Evolutionary conservation across 495 filamentous ascomycete species (phyloP).

Genomic region (Hyaloscypha variabilis): DNA sequence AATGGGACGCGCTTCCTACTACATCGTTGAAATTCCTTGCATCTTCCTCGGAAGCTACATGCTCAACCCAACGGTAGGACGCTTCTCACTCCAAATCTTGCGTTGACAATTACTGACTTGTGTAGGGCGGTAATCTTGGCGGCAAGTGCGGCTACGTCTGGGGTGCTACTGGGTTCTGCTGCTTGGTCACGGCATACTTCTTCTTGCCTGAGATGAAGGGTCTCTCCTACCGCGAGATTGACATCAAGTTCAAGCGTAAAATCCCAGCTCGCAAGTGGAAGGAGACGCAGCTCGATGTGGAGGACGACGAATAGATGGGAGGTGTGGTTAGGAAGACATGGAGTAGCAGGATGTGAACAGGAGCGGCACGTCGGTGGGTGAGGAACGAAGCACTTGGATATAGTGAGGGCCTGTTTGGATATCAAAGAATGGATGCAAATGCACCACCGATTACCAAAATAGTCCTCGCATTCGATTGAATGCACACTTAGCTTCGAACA

Average conservation of each 20-base stretch:
- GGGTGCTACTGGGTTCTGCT: slow-evolving; percentile 51
- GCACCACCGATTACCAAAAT: too few species aligned
- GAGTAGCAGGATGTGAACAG: slow-evolving; percentile 16
- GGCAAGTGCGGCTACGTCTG: slow-evolving; percentile 57
- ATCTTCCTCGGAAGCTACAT: slow-evolving; percentile 51
- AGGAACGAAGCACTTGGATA: slow-evolving; percentile 8
- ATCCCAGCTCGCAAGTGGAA: slow-evolving; percentile 69
- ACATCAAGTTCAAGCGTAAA: slow-evolving; percentile 66
- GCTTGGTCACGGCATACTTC: slow-evolving; percentile 46
- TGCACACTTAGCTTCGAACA: too few species aligned
- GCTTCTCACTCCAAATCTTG: slow-evolving; percentile 2
- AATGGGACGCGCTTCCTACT: slow-evolving; percentile 57
- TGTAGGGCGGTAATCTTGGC: slow-evolving; percentile 52
- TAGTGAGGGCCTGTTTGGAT: too few species aligned
- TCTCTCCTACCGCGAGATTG: slow-evolving; percentile 72
- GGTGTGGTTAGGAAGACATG: slow-evolving; percentile 10
- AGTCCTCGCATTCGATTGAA: too few species aligned
- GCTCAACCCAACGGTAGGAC: slow-evolving; percentile 39
- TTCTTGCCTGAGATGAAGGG: slow-evolving; percentile 72
- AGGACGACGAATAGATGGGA: slow-evolving; percentile 47
- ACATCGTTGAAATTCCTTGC: slow-evolving; percentile 47
- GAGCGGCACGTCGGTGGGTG: slow-evolving; percentile 9
- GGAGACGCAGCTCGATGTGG: slow-evolving; percentile 38
- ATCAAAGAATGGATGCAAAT: too few species aligned
- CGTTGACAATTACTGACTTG: slow-evolving; percentile 7